phyloP scores from a whole-genome alignment of 768 basidiomycete genomes.

The Agaricus blazei region DNA sequence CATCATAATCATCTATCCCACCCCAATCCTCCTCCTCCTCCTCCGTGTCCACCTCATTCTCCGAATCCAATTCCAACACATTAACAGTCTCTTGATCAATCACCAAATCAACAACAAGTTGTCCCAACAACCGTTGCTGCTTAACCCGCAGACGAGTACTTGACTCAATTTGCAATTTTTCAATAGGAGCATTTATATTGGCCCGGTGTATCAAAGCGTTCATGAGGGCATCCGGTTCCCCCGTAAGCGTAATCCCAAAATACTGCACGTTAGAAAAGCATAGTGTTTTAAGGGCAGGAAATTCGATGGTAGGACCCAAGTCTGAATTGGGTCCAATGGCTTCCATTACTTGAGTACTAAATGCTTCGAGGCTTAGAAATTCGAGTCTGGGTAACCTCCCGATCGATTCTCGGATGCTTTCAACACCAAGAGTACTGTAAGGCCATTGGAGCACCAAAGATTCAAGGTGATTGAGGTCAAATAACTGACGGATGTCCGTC shows the following conservation, averaged over 20 bases:
- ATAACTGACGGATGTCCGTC: no score
- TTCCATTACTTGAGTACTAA: no score
- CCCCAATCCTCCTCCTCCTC: neutral
- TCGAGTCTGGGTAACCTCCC: no score
- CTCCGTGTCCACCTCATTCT: neutral
- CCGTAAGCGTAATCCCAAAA: neutral
- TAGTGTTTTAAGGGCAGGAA: constrained; percentile 4
- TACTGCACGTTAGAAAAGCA: neutral
- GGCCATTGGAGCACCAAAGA: no score
- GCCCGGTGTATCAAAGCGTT: constrained; percentile 3
- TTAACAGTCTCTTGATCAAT: neutral
- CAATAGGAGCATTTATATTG: constrained; percentile 3
- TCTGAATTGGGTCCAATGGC: no score
- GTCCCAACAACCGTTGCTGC: neutral
- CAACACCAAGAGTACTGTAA: no score
- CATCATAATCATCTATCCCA: neutral
- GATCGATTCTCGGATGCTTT: no score
- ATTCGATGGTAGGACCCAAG: neutral
- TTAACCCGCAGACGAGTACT: neutral
- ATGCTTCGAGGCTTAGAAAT: no score
- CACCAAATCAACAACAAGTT: constrained; percentile 3
- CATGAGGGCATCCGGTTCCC: neutral
- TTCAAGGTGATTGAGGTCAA: no score
- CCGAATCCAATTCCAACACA: neutral
- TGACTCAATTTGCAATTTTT: neutral